Evolutionary conservation across 2,329 filamentous ascomycete genomes (phyloP), one percentile per base, ranked within the genome.

Genomic region (Colletotrichum navitas): DNA sequence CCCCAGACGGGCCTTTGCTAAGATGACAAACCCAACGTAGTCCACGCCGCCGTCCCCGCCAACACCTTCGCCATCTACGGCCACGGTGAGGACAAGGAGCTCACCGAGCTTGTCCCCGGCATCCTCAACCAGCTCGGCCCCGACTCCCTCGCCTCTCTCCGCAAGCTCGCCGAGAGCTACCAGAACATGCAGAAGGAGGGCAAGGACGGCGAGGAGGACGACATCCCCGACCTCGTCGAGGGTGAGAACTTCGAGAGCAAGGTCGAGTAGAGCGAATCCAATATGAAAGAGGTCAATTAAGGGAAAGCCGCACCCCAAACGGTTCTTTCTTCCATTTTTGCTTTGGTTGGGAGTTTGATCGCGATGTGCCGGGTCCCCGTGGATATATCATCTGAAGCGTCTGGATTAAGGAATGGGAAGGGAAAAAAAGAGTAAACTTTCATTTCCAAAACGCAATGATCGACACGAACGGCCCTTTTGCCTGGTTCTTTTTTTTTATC

Each of bases 1-100:
- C 18, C 66, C 16, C 11, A 18, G 12, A 41, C 7, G 14, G 59
- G 47, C 45, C 6, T 47, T 45, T 26, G 36, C 66, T 69, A 56
- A 66, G 45, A 69, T 65, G 63, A 56, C 47, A 5, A n/a, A 7
- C 47, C 24, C 41, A 8, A 52, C 43, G 62, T 78, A 99, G 96
- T 99, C 77, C 96, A 99, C 87, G 96, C 95, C 76, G 94, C 96
- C 74, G 95, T 98, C 78, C 94, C 95, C 79, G 91, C 95, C 85
- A 99, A 99, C 92, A 99, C 96, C 84, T 99, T 98, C 85, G 96
- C 96, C 86, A 97, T 99, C 88, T 99, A 98, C 89, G 96, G 96
- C 79, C 92, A 94, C 84, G 96, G 95, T 76, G 96, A 99, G 88
- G 96, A 99, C 87, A 99, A 99, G 91, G 96, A 99, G 88, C 93